Percentiles rank a stretch among this genome's conserved stretches.
Conservation (phyloP, 129 eudicot species). For the Cynara cardunculus region DNA sequence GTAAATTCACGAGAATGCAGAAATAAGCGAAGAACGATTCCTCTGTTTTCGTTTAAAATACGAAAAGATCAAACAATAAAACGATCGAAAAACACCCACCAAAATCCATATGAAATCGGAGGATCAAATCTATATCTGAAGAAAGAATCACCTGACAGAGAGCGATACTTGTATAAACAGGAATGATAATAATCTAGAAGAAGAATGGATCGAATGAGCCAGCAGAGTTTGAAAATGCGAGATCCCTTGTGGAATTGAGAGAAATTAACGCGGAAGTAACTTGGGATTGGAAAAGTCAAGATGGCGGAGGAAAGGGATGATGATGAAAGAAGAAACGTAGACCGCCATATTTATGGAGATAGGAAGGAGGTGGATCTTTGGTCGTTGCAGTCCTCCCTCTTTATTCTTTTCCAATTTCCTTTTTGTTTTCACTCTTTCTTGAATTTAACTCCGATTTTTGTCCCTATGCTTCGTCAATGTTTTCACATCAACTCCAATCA, state of each 20-base stretch:
- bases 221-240: conserved; percentile 3
- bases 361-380: conserved; percentile 17
- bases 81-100: neutral
- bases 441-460: no score
- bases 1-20: conserved; percentile 3
- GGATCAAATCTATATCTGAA: neutral
- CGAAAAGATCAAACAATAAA: neutral
- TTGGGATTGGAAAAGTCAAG: conserved; percentile 27
- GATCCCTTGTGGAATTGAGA: neutral
- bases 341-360: conserved; percentile 32
- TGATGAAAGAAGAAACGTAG: conserved; percentile 32
- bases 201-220: neutral
- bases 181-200: neutral
- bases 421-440: neutral
- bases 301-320: neutral
- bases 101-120: neutral
- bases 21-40: neutral
- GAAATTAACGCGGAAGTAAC: conserved; percentile 6
- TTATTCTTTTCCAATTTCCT: neutral
- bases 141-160: conserved; percentile 24
- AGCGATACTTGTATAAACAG: neutral
- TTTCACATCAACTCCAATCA: no score
- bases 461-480: no score
- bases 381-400: neutral
- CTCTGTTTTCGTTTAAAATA: neutral